These are phyloP conservation scores for Miscanthus lutarioriparius DNA, from an alignment of 176 grass and related monocot species.

Conservation along the genomic window DNA sequence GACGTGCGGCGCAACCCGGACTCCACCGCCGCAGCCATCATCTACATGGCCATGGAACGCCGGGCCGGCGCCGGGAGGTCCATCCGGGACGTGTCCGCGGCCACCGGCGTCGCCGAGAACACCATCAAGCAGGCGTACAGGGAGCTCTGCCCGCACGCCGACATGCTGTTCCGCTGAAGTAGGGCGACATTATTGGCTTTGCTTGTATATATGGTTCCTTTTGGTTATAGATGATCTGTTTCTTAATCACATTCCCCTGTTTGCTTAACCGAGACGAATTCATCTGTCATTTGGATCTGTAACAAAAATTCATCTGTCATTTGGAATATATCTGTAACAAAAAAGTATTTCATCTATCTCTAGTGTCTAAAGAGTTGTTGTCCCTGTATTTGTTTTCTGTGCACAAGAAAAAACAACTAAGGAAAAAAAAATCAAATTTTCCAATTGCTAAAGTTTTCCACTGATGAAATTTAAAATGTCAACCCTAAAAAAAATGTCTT, in stretches of 20 bases:
- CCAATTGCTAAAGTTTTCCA: neutral
- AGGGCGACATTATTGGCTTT: neutral
- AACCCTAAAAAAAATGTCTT: too few species aligned
- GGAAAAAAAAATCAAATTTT: neutral
- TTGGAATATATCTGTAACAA: neutral
- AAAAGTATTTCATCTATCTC: neutral
- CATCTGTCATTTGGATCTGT: too few species aligned
- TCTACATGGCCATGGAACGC: conserved; percentile 31
- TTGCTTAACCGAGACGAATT: neutral
- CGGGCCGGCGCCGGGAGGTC: neutral
- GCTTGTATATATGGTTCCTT: neutral
- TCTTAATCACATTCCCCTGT: neutral
- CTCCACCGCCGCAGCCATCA: conserved; percentile 47
- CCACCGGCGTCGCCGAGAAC: conserved; percentile 38
- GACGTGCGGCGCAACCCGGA: conserved; percentile 47
- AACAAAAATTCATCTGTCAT: too few species aligned
- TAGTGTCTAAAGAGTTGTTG: neutral
- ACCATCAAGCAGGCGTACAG: conserved; percentile 48
- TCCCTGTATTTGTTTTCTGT: neutral
- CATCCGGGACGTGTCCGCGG: conserved; percentile 37
- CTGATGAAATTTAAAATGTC: neutral
- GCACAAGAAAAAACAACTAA: too few species aligned
- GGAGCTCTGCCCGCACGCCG: conserved; percentile 29
- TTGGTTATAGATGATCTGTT: neutral
- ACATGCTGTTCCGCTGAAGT: conserved; percentile 24